A percentile compares a stretch with the other conserved stretches of the same genome.
Evolutionary conservation across 345 rosid species (phyloP).

Genomic region (Sisymbrium irio): DNA sequence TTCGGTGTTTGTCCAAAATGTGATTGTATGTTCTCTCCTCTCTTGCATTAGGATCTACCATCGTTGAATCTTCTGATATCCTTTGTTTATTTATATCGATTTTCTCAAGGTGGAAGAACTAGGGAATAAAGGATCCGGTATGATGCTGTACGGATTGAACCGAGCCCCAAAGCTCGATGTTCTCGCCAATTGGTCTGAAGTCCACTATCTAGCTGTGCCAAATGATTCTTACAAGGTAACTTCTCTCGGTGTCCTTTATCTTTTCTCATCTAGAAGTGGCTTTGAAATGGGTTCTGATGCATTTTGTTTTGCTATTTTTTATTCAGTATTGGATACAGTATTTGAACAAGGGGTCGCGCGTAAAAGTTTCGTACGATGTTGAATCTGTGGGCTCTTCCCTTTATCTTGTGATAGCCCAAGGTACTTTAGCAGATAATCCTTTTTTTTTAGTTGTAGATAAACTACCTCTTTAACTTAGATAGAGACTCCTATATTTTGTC

Average conservation of each 20-base stretch:
- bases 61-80: background rate
- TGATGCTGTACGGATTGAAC: constrained; percentile 59
- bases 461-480: background rate
- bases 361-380: constrained; percentile 65
- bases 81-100: background rate
- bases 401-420: constrained; percentile 81
- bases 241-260: constrained; percentile 11
- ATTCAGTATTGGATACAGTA: constrained; percentile 72
- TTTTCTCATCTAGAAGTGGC: background rate
- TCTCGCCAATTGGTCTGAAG: constrained; percentile 54
- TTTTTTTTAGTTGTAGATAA: background rate
- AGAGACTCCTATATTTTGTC: background rate
- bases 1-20: constrained; percentile 69
- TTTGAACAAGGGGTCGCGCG: constrained; percentile 73
- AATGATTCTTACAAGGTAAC: constrained; percentile 76
- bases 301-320: background rate
- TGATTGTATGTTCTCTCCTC: constrained; percentile 50
- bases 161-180: constrained; percentile 69
- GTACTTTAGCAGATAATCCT: constrained; percentile 25
- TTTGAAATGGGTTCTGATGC: background rate
- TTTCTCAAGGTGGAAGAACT: constrained; percentile 63
- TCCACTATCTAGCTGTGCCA: constrained; percentile 46
- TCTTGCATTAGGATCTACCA: background rate
- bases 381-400: constrained; percentile 56
- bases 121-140: constrained; percentile 48